These are phyloP conservation scores for Alternaria brassicae DNA, from an alignment of 2,329 filamentous ascomycete genomes.

Conservation along the genomic window DNA sequence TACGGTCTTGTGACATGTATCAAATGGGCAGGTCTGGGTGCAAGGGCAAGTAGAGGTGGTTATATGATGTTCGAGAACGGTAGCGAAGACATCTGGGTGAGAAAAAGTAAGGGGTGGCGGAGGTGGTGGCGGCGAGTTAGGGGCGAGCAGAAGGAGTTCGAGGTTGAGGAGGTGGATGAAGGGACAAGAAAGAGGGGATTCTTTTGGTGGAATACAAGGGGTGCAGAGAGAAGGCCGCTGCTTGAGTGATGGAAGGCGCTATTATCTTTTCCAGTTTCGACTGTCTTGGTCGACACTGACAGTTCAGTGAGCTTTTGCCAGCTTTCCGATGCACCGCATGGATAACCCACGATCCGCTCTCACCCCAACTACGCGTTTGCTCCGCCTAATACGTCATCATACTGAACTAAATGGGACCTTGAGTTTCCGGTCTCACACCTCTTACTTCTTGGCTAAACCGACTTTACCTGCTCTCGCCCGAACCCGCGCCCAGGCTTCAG, in stretches of 20 bases:
- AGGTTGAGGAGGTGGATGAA: conserved; percentile 36
- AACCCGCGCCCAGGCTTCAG: background rate
- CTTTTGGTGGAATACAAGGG: conserved; percentile 28
- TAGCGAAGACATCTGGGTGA: conserved; percentile 39
- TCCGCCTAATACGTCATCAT: background rate
- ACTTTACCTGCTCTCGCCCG: background rate
- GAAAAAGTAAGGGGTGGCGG: conserved; percentile 37
- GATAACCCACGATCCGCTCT: background rate
- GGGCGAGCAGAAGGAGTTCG: conserved; percentile 31
- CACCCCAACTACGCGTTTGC: background rate
- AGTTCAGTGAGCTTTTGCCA: background rate
- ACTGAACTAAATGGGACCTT: background rate
- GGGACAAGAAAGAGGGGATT: conserved; percentile 34
- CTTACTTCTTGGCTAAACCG: background rate
- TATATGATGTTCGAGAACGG: conserved; percentile 41
- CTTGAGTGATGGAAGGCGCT: conserved; percentile 7
- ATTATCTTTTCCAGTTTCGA: too few relatives aligned
- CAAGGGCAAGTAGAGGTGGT: conserved; percentile 34
- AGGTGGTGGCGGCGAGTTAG: conserved; percentile 38
- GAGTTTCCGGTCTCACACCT: background rate
- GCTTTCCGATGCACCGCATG: background rate
- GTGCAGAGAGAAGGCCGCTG: conserved; percentile 32
- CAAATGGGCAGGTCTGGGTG: conserved; percentile 19
- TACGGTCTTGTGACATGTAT: conserved; percentile 34
- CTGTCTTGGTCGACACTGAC: background rate